phyloP scores from a whole-genome alignment of 257 asterid species.

The Henckelia pumila region DNA sequence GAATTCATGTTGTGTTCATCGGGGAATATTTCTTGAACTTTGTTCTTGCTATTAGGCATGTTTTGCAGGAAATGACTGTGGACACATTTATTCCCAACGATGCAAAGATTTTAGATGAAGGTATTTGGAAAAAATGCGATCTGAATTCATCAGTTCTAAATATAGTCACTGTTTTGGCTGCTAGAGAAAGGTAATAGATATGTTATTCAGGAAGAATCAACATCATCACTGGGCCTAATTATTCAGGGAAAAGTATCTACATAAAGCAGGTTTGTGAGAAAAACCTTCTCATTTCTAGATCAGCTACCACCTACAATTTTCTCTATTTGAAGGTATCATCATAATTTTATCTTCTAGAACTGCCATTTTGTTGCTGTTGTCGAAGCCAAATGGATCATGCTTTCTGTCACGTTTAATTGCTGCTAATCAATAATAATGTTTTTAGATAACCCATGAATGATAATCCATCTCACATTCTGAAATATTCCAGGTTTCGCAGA shows the following conservation, averaged over 20 bases:
- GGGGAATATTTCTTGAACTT: constrained; percentile 20
- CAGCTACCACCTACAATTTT: constrained; percentile 10
- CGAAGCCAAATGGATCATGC: constrained; percentile 24
- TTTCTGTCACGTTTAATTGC: constrained; percentile 14
- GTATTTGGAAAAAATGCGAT: constrained; percentile 34
- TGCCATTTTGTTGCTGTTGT: constrained; percentile 2
- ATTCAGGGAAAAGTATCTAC: constrained; percentile 93
- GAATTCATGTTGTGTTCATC: constrained; percentile 12
- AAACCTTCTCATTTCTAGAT: constrained; percentile 4
- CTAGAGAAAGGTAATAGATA: constrained; percentile 25
- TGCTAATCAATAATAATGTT: constrained; percentile 14
- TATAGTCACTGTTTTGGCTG: constrained; percentile 19
- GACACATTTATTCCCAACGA: constrained; percentile 95
- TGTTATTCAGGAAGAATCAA: constrained; percentile 65
- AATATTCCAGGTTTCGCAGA: neutral
- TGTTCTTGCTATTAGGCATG: constrained; percentile 59
- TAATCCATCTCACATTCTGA: neutral
- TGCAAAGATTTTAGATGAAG: constrained; percentile 75
- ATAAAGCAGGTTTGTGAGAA: constrained; percentile 71
- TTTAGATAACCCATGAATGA: constrained; percentile 9
- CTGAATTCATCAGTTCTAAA: constrained; percentile 22
- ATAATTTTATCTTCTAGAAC: neutral
- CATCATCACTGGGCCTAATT: constrained; percentile 95
- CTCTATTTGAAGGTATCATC: neutral
- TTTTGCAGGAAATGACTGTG: constrained; percentile 95